A percentile compares a stretch with the other conserved stretches of the same genome.
Evolutionary conservation across 805 yeast genomes (phyloP).

Genomic region (Hanseniaspora vineae): DNA sequence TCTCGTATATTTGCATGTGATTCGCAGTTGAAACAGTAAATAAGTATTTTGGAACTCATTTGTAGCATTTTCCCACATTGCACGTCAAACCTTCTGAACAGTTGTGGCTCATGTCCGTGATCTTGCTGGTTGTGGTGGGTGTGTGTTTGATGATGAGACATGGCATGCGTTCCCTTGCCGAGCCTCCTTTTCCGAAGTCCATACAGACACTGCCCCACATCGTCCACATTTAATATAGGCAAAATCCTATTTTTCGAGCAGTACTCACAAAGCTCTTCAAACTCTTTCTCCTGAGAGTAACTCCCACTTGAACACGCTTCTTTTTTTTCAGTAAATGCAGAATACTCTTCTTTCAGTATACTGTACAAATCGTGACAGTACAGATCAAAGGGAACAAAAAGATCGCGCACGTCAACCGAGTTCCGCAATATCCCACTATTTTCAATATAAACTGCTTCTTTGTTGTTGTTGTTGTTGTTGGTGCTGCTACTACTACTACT

Average conservation of each 20-base stretch:
- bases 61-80: constrained; percentile 69
- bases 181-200: constrained; percentile 6
- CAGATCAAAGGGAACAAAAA: constrained; percentile 36
- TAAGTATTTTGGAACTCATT: constrained; percentile 56
- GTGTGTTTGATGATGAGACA: no score
- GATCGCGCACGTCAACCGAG: constrained; percentile 39
- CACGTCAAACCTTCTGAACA: constrained; percentile 72
- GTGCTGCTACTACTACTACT: no score
- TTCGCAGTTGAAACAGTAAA: constrained; percentile 49
- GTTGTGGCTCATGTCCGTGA: constrained; percentile 42
- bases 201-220: constrained; percentile 16
- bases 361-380: constrained; percentile 25
- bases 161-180: background rate
- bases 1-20: constrained; percentile 15
- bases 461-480: constrained; percentile 18
- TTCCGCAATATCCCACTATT: constrained; percentile 38
- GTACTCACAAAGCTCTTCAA: constrained; percentile 1
- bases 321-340: constrained; percentile 15
- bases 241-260: constrained; percentile 11
- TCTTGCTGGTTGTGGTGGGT: no score
- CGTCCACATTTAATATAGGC: constrained; percentile 31
- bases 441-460: constrained; percentile 9
- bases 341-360: constrained; percentile 8
- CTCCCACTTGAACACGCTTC: no score
- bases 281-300: constrained; percentile 1